These are phyloP conservation scores for Kwoniella botswanensis DNA, from an alignment of 768 basidiomycete genomes.

Conservation along the genomic window DNA sequence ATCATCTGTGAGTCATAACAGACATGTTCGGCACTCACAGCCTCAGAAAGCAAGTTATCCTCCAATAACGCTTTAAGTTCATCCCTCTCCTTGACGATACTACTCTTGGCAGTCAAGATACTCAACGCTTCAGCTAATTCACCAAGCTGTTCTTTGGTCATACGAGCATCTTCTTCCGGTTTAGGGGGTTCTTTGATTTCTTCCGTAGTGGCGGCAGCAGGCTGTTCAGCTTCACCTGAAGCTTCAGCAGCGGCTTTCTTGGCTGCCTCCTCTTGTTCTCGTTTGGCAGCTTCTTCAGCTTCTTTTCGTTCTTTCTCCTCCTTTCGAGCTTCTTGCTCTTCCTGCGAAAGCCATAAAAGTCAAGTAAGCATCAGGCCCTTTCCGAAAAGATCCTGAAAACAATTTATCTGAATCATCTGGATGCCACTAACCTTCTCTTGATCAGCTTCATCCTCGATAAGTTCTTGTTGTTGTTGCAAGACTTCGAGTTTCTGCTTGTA, in stretches of 20 bases:
- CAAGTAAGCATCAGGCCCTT: not conserved
- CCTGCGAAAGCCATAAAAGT: conserved; percentile 24
- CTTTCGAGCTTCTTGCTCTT: conserved; percentile 64
- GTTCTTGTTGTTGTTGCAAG: conserved; percentile 95
- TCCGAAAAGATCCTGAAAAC: too few species aligned
- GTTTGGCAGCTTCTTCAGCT: conserved; percentile 68
- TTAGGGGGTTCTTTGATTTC: conserved; percentile 25
- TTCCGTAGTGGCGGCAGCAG: conserved; percentile 19
- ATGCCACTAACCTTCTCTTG: conserved; percentile 72
- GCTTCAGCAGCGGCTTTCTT: conserved; percentile 33
- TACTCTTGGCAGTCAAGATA: conserved; percentile 88
- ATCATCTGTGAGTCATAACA: not conserved
- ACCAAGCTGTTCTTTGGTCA: conserved; percentile 94
- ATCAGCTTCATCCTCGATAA: conserved; percentile 98
- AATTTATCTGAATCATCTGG: too few species aligned
- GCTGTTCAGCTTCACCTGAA: conserved; percentile 23
- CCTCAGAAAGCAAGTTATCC: conserved; percentile 86
- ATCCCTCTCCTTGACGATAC: conserved; percentile 91
- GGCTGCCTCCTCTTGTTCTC: conserved; percentile 64
- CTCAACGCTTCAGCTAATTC: conserved; percentile 91
- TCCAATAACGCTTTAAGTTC: conserved; percentile 91
- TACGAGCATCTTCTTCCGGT: conserved; percentile 70
- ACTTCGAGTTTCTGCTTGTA: conserved; percentile 99
- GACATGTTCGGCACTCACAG: conserved; percentile 62
- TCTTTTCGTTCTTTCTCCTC: conserved; percentile 86